Base-by-base conservation (phyloP, 352 stramenopile species). In the Globisporangium carolinianum region DNA sequence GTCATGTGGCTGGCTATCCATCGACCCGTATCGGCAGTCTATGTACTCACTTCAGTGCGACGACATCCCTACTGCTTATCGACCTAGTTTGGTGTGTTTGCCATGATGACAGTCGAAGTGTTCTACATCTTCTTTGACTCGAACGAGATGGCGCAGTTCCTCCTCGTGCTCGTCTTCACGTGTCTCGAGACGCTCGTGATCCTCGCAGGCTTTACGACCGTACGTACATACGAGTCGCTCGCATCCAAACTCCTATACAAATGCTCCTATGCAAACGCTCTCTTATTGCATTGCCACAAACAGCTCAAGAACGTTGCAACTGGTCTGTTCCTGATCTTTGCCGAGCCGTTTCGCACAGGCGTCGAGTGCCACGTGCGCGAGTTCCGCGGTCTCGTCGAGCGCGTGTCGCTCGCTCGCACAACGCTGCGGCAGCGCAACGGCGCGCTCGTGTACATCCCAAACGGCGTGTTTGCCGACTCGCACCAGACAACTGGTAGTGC, bases 101-200 rank as follows among this genome's bases (percentile, higher is more conserved):
- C 83, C n/a, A 55, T 91, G 48, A 86, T 94, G 42, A 50, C 83
- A 50, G 73, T 92, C 56, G 84, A 94, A 62, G 71, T 89, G 32
- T 94, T 92, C 58, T 89, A 81, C 67, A 87, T 92, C 60, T 94
- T 91, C 63, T 92, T 92, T 55, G 68, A 75, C 10, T 76, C 70
- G 51, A 85, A 77, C 57, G 53, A 68, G 7, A 62, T 90, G 57
- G 84, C 84, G 46, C 67, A 72, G 14, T 83, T 87, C 37, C 60
- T 92, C 49, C 64, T 94, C 4, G 50, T 89, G n/a, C 73, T 86
- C 18, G 66, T 85, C 1, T 80, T 92, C 54, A 55, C 88, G n/a
- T 67, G 69, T 45, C 59, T 94, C 45, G 83, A 92, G 42, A 60
- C 87, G 9, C 51, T 91, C 6, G 69, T 67, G 15, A 59, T 94